Evolutionary conservation across 495 filamentous ascomycete genomes (phyloP).

Genomic region (Clohesyomyces aquaticus): DNA sequence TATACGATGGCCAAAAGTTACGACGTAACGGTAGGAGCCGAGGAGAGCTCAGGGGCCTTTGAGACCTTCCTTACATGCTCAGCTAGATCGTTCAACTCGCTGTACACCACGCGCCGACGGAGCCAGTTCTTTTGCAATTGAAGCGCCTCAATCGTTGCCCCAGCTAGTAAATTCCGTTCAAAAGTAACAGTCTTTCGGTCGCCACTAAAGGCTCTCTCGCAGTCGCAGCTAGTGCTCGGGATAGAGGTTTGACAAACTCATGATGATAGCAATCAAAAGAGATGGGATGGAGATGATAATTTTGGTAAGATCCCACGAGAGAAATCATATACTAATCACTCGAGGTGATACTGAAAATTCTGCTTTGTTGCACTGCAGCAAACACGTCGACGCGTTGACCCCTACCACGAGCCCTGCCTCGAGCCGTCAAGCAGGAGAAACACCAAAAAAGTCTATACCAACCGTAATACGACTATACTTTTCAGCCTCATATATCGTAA

Average conservation of each 20-base stretch:
- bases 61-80: too few species aligned
- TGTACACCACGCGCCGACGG: too few species aligned
- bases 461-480: constrained; percentile 1
- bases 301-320: background rate
- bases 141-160: too few species aligned
- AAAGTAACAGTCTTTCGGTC: too few species aligned
- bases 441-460: background rate
- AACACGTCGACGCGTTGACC: background rate
- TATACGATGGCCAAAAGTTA: too few species aligned
- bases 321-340: constrained; percentile 2
- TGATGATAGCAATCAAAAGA: constrained; percentile 1
- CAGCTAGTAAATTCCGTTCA: too few species aligned
- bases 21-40: too few species aligned
- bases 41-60: too few species aligned
- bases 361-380: background rate
- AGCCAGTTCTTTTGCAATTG: too few species aligned
- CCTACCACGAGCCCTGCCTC: background rate
- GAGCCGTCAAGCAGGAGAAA: background rate
- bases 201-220: too few species aligned
- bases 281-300: constrained; percentile 3
- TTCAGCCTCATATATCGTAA: constrained; percentile 3
- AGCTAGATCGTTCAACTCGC: too few species aligned
- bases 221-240: too few species aligned
- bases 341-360: background rate
- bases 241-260: constrained; percentile 1